Conservation (phyloP, 306 rosid genomes). For the Cicer arietinum region DNA sequence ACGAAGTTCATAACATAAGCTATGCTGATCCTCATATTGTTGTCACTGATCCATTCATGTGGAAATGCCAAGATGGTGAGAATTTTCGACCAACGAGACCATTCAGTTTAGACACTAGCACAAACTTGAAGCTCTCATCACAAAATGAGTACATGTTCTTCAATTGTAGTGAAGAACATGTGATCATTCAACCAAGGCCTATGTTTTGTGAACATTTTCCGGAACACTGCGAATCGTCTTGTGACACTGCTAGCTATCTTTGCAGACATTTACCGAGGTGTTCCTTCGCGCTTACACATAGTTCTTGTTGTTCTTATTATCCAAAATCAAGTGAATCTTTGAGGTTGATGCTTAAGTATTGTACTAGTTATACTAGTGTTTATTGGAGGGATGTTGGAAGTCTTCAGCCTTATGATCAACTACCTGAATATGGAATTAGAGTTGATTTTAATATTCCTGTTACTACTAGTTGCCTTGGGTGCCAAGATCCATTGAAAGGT, state of each 20-base stretch:
- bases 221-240: conserved; percentile 79
- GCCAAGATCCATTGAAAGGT: conserved; percentile 79
- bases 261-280: conserved; percentile 88
- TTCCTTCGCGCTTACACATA: conserved; percentile 49
- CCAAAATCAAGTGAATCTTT: conserved; percentile 85
- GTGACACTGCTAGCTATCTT: conserved; percentile 87
- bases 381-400: conserved; percentile 85
- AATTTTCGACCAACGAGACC: conserved; percentile 75
- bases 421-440: conserved; percentile 84
- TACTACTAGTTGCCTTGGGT: conserved; percentile 78
- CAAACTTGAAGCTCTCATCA: conserved; percentile 68
- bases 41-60: conserved; percentile 84
- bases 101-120: conserved; percentile 77
- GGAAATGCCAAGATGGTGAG: conserved; percentile 75
- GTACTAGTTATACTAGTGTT: conserved; percentile 80
- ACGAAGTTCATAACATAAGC: conserved; percentile 69
- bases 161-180: conserved; percentile 74
- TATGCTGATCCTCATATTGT: conserved; percentile 82
- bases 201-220: conserved; percentile 84
- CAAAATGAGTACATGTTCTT: conserved; percentile 90
- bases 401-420: conserved; percentile 80
- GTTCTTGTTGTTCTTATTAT: conserved; percentile 84
- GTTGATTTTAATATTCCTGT: conserved; percentile 85
- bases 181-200: conserved; percentile 82
- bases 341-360: conserved; percentile 77